Percentiles rank a stretch among this genome's conserved stretches.
Conservation (phyloP, 169 alveolate species). For the Plasmodium gaboni region DNA sequence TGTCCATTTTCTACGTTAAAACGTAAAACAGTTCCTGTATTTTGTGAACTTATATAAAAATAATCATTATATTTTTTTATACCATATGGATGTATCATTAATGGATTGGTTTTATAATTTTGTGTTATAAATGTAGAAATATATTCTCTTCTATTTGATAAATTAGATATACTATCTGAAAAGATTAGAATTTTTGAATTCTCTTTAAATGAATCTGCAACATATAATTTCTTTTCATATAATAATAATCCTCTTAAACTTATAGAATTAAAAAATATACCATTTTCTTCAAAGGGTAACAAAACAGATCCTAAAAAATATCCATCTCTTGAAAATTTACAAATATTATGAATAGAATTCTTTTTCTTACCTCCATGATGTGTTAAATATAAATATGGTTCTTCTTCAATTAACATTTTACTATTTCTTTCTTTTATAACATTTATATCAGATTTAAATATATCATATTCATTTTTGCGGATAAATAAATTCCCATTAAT, state of each 20-base stretch:
- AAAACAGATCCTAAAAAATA: slow-evolving; percentile 70
- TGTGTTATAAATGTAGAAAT: slow-evolving; percentile 45
- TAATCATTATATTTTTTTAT: slow-evolving; percentile 51
- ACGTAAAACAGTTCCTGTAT: slow-evolving; percentile 68
- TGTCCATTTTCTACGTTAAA: slow-evolving; percentile 28
- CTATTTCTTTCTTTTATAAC: background rate
- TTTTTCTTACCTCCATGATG: slow-evolving; percentile 76
- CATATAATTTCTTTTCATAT: slow-evolving; percentile 33
- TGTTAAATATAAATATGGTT: slow-evolving; percentile 67
- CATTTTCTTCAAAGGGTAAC: slow-evolving; percentile 72
- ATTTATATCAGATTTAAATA: slow-evolving; percentile 15
- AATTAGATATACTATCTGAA: slow-evolving; percentile 28
- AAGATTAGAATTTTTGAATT: slow-evolving; percentile 68
- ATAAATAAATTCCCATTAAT: slow-evolving; percentile 42
- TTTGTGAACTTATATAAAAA: slow-evolving; percentile 74
- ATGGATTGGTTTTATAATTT: slow-evolving; percentile 36
- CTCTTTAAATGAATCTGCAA: slow-evolving; percentile 53
- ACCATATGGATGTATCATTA: slow-evolving; percentile 76
- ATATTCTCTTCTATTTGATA: slow-evolving; percentile 70
- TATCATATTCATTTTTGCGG: slow-evolving; percentile 11
- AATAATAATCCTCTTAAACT: slow-evolving; percentile 74
- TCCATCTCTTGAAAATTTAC: slow-evolving; percentile 77
- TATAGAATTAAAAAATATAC: slow-evolving; percentile 62
- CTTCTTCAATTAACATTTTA: slow-evolving; percentile 33
- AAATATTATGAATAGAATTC: slow-evolving; percentile 69